These are phyloP conservation scores for Neonectria hederae DNA, from an alignment of 2,329 filamentous ascomycete genomes.

Conservation along the genomic window DNA sequence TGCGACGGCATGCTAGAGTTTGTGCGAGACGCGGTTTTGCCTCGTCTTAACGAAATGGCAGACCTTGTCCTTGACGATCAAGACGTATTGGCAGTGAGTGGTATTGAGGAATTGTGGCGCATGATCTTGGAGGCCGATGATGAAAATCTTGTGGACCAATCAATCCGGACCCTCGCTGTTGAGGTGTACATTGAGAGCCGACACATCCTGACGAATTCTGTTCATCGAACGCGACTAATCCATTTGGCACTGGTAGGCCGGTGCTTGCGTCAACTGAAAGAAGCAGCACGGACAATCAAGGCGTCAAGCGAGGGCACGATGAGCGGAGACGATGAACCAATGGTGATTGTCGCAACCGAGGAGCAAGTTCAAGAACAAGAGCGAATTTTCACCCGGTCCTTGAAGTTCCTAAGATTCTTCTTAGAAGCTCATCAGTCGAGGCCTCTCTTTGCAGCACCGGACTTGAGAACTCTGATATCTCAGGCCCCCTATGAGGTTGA, in stretches of 20 bases:
- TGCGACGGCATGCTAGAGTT: conserved; percentile 71
- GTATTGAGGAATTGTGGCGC: conserved; percentile 81
- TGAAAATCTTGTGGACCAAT: conserved; percentile 71
- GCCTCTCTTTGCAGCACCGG: conserved; percentile 67
- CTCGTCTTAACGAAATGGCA: conserved; percentile 55
- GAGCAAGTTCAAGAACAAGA: conserved; percentile 60
- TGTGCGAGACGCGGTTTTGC: conserved; percentile 61
- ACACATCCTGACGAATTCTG: conserved; percentile 60
- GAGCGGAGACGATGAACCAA: conserved; percentile 60
- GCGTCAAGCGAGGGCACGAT: conserved; percentile 53
- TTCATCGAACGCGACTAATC: conserved; percentile 61
- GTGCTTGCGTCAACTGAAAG: conserved; percentile 75
- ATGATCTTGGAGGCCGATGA: conserved; percentile 77
- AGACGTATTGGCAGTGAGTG: conserved; percentile 61
- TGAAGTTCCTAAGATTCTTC: conserved; percentile 74
- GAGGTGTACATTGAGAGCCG: conserved; percentile 73
- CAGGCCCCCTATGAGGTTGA: conserved; percentile 61
- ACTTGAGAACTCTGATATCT: conserved; percentile 63
- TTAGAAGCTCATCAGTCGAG: conserved; percentile 71
- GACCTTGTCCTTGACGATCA: conserved; percentile 62
- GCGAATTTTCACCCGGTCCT: conserved; percentile 72
- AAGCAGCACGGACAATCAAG: conserved; percentile 66
- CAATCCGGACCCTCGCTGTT: conserved; percentile 75
- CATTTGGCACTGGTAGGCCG: conserved; percentile 78
- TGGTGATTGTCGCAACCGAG: conserved; percentile 61